phyloP scores from a whole-genome alignment of 192 early-diverging fungal genomes.

The Phycomyces blakesleeanus region DNA sequence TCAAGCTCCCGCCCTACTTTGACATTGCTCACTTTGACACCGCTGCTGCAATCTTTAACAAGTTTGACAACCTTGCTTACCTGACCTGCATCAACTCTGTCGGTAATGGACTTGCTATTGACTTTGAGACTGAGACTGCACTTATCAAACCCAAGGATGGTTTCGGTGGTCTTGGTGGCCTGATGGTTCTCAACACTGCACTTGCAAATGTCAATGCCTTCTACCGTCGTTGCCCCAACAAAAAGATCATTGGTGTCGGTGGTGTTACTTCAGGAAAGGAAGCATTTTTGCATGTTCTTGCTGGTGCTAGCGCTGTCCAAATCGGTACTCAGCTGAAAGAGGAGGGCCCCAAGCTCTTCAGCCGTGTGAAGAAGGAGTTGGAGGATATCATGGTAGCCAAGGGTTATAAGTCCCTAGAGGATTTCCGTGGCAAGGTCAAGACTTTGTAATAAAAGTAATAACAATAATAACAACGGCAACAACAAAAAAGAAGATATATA shows the following conservation, averaged over 20 bases:
- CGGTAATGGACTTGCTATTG: slow-evolving; percentile 36
- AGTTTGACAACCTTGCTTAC: slow-evolving; percentile 30
- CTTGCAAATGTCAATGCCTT: slow-evolving; percentile 38
- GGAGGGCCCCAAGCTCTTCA: slow-evolving; percentile 31
- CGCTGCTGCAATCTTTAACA: slow-evolving; percentile 29
- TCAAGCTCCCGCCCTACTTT: slow-evolving; percentile 39
- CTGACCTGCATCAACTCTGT: slow-evolving; percentile 37
- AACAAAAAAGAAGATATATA: not conserved
- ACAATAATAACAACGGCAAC: slow-evolving; percentile 6
- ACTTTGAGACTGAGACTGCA: slow-evolving; percentile 32
- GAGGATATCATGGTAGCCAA: slow-evolving; percentile 30
- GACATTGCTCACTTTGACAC: slow-evolving; percentile 38
- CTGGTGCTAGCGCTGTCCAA: slow-evolving; percentile 35
- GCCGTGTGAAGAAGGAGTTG: slow-evolving; percentile 30
- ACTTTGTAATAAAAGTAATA: slow-evolving; percentile 26
- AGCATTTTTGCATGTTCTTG: slow-evolving; percentile 34
- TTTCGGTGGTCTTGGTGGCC: slow-evolving; percentile 35
- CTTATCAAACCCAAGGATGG: slow-evolving; percentile 38
- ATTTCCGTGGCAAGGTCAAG: slow-evolving; percentile 38
- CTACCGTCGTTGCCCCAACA: slow-evolving; percentile 21
- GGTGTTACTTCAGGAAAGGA: slow-evolving; percentile 37
- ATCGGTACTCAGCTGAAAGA: slow-evolving; percentile 34
- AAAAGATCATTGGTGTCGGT: slow-evolving; percentile 36
- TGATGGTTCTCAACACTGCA: slow-evolving; percentile 27
- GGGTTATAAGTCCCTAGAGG: slow-evolving; percentile 27